Base-by-base conservation (phyloP, 768 basidiomycete species). In the Suillus discolor region DNA sequence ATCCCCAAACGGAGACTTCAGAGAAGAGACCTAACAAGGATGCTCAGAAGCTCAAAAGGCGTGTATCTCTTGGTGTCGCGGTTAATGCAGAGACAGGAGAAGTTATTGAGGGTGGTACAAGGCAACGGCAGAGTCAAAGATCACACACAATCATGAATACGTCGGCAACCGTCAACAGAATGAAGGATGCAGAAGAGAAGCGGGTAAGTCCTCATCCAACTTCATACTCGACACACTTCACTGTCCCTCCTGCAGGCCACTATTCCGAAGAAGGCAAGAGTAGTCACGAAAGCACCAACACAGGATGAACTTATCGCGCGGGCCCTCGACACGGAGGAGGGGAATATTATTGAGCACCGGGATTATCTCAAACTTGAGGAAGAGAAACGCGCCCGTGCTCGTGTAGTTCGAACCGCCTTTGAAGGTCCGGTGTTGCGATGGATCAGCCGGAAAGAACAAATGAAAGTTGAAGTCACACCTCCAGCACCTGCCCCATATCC, bases 291-390 rank as follows among this genome's bases (percentile, higher is more conserved):
- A 38, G 74, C 79, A 6, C 84, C 82, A 53, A 93, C 93, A 0
- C 94, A 96, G 71, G 90, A 86, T n/a, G 92, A 96, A 70, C 84
- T 96, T 9, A 90, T 96, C 64, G 88, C 87, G 2, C 86, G 86
- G 8, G 94, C 94, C 0, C 84, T 96, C 20, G 92, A 94, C 70
- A 93, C 89, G 62, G 94, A 96, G 75, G 94, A 94, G 75, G 88
- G 89, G 0, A 96, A 96, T 73, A 87, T 89, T 25, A 82, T 83
- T 6, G 89, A 93, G 57, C 92, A 96, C 68, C 82, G 85, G 42
- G 86, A 94, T 69, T 96, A 95, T 72, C 85, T 96, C 36, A 85
- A 83, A 60, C 77, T 87, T 2, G 94, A 96, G 70, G 93, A 93
- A 71, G 92, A 93, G 77, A 93, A 92, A 69, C 86, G 93, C 9